Base-by-base conservation (phyloP, 2,329 filamentous ascomycete species). In the Beauveria scarabaeidicola region DNA sequence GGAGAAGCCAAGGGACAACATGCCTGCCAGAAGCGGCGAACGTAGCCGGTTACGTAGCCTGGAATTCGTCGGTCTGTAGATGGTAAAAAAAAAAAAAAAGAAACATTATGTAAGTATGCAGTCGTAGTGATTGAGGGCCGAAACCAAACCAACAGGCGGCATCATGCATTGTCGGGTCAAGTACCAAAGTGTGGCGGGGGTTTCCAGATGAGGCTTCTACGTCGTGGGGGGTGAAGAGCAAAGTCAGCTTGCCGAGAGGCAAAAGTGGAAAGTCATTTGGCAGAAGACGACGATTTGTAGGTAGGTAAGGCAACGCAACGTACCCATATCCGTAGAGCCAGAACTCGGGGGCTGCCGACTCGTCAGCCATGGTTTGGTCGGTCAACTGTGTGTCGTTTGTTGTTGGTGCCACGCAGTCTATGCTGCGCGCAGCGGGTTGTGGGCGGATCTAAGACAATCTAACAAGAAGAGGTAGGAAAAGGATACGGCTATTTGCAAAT, bases 241-340 rank as follows among this genome's bases (percentile, higher is more conserved):
- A 53, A 52, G 62, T 66, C 61, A 61, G 48, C 53, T 27, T n/a
- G 23, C 10, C 25, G 17, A 50, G 3, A 19, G 41, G 41, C 41
- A 4, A 23, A 19, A 11, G 41, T 19, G 9, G 3, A n/a, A 11
- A 23, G n/a, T 44, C n/a, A 5, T 4, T 23, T 44, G 41, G 19
- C 41, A 47, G 29, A n/a, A n/a, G n/a, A n/a, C 29, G 5, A 32
- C 1, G 29, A 32, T 32, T 13, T 1, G 2, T 29, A 29, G 27
- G 27, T 27, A 27, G 27, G 27, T 27, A 46, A 23, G 44, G 21
- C 17, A 46, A n/a, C 6, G 44, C 27, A 52, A 54, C 80, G 65
- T 78, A 96, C 93, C 93, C 94, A 70, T 97, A 99, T 63, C 94
- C 94, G 74, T 96, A 97, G 50, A 99, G 79, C 94, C 94, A 99